These are phyloP conservation scores for Aspergillus viridinutans DNA, from an alignment of 2,329 filamentous ascomycete species.

Conservation along the genomic window DNA sequence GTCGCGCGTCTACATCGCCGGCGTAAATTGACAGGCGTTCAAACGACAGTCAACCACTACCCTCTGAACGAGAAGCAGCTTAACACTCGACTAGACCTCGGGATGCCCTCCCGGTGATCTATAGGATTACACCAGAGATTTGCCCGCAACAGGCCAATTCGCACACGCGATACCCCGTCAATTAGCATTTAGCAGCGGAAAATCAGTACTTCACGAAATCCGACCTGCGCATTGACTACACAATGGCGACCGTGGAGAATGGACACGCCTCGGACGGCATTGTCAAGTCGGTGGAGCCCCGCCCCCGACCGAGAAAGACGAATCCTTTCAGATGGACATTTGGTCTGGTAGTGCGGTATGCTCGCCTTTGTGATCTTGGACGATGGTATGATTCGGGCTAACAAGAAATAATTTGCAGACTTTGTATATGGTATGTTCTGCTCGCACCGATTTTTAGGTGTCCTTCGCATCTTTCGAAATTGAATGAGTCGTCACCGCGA, in stretches of 20 bases:
- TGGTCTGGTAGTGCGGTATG: slow-evolving; percentile 34
- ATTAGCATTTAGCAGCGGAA: not conserved
- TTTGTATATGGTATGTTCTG: slow-evolving; percentile 82
- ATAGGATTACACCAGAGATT: not conserved
- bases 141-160: not conserved
- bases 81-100: not conserved
- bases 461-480: slow-evolving; percentile 63
- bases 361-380: not conserved
- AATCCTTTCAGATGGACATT: slow-evolving; percentile 31
- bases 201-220: slow-evolving; percentile 1
- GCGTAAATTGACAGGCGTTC: not conserved
- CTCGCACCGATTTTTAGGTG: slow-evolving; percentile 78
- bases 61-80: not conserved
- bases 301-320: slow-evolving; percentile 13
- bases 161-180: slow-evolving; percentile 2
- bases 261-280: slow-evolving; percentile 20
- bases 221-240: slow-evolving; percentile 12
- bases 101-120: not conserved
- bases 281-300: slow-evolving; percentile 12
- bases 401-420: slow-evolving; percentile 44
- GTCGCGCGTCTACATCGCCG: not conserved
- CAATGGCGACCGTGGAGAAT: slow-evolving; percentile 25
- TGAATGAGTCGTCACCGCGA: slow-evolving; percentile 65
- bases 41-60: not conserved
- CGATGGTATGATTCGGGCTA: not conserved